A percentile compares a stretch with the other conserved stretches of the same genome.
Evolutionary conservation across 257 asterid genomes (phyloP).

Genomic region (Solanum dulcamara): DNA sequence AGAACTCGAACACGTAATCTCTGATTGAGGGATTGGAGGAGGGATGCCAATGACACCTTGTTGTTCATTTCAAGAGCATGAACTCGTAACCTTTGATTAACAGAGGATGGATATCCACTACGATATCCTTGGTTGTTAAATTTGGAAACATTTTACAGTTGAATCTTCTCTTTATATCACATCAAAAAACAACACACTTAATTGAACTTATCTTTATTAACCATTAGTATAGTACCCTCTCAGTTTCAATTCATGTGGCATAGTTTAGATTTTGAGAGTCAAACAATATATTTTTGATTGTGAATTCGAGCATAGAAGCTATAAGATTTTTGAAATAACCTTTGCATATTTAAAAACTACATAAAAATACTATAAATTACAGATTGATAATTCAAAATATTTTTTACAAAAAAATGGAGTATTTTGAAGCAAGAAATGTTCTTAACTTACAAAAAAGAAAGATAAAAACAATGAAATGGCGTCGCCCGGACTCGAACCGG

Average conservation of each 20-base stretch:
- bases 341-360: too few species aligned
- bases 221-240: background rate
- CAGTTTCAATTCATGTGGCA: too few species aligned
- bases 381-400: background rate
- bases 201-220: background rate
- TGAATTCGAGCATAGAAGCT: too few species aligned
- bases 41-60: background rate
- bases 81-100: background rate
- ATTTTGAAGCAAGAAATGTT: background rate
- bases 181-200: background rate
- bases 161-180: background rate
- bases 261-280: too few species aligned
- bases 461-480: slow-evolving; percentile 32
- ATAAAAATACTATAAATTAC: too few species aligned
- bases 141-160: background rate
- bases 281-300: too few species aligned
- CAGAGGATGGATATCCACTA: background rate
- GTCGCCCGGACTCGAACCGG: slow-evolving; percentile 77
- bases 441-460: background rate
- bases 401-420: background rate
- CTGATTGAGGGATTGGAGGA: background rate
- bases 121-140: background rate
- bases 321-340: background rate
- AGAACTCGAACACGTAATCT: background rate
- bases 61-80: background rate